Evolutionary conservation across 352 stramenopile genomes (phyloP).

Genomic region (Phytophthora brassicae): DNA sequence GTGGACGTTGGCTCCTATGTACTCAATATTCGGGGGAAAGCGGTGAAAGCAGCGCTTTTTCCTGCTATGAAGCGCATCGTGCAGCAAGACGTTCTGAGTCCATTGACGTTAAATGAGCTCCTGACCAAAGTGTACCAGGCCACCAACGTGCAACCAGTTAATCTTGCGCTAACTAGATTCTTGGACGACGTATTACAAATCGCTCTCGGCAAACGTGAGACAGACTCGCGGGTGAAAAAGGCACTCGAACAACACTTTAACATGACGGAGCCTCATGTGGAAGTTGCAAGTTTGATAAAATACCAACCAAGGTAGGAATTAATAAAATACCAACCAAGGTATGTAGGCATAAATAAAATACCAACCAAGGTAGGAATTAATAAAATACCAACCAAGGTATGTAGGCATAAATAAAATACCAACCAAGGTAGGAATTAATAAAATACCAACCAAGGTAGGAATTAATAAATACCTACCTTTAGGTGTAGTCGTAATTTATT

Average conservation of each 20-base stretch:
- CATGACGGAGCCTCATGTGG: constrained; percentile 27
- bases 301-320: too few species aligned
- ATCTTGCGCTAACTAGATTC: constrained; percentile 36
- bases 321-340: too few species aligned
- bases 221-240: constrained; percentile 42
- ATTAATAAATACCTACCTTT: too few species aligned
- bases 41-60: constrained; percentile 46
- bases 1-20: constrained; percentile 54
- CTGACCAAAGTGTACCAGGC: constrained; percentile 33
- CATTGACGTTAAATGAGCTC: constrained; percentile 42
- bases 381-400: too few species aligned
- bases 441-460: too few species aligned
- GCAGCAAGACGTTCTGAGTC: constrained; percentile 50
- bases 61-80: constrained; percentile 55
- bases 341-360: too few species aligned
- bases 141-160: constrained; percentile 24
- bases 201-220: constrained; percentile 28
- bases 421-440: too few species aligned
- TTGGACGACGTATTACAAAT: constrained; percentile 34
- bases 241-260: constrained; percentile 36
- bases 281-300: too few species aligned
- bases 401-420: too few species aligned
- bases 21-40: constrained; percentile 36
- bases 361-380: too few species aligned
- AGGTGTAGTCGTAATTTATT: too few species aligned